Evolutionary conservation across 257 asterid genomes (phyloP), one percentile per base, ranked within the genome.

Genomic region (Solanum lycopersicoides): DNA sequence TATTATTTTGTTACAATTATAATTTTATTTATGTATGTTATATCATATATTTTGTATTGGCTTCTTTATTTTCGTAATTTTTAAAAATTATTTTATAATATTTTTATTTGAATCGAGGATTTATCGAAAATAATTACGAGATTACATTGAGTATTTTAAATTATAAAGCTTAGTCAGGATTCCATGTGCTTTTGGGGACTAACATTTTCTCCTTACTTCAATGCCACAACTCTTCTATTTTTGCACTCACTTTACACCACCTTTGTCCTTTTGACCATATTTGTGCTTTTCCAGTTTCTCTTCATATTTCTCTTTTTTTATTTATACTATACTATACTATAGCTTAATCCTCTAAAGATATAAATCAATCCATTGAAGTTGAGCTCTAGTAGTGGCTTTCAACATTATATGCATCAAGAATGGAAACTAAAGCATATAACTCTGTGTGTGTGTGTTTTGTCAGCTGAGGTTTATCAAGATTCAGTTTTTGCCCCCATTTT

Each of bases 151-250:
- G 12, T 21, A 59, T 3, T 59, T 59, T 63, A 14, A 25, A 80
- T 47, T 30, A 80, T 6, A 86, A 21, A 87, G 85, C 82, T 89
- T 13, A 90, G 90, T 91, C 92, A 90, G 92, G 87, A 45, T 89
- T 89, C 93, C 97, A 94, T 94, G 94, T 95, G 97, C 93, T 88
- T 88, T 89, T 90, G 90, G 92, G 94, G 88, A 90, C 93, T 83
- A 88, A 59, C 82, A 5, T n/a, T 63, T 37, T 41, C 56, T 25
- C 39, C 42, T 79, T 79, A 16, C 84, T 79, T 93, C 93, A 93
- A 92, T 93, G 93, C 94, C 88, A 87, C 86, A 47, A 18, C 15
- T 39, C 82, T 87, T 25, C 91, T 84, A n/a, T 53, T 93, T 85
- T 86, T 77, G n/a, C 69, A 34, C 6, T 47, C 66, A 56, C 12